Evolutionary conservation across 768 basidiomycete genomes (phyloP).

Genomic region (Candolleomyces eurysporus): DNA sequence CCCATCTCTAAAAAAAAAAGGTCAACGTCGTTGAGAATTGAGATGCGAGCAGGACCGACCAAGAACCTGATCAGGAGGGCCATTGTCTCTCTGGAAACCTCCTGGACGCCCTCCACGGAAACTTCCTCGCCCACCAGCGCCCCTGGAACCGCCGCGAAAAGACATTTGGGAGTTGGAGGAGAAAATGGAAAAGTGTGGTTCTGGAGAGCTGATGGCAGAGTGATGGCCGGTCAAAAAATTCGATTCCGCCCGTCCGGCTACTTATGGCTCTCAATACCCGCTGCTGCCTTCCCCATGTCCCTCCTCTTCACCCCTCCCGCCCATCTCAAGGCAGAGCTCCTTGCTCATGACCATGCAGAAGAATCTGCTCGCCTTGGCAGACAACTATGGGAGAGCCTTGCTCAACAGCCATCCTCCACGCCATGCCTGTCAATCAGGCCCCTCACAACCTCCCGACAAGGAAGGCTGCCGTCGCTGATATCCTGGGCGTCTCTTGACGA

Average conservation of each 20-base stretch:
- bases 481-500: conserved; percentile 35
- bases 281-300: conserved; percentile 17
- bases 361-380: conserved; percentile 10
- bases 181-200: background rate
- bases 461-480: conserved; percentile 16
- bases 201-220: background rate
- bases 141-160: background rate
- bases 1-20: conserved; percentile 71
- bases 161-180: background rate
- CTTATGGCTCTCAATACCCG: background rate
- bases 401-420: background rate
- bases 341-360: background rate
- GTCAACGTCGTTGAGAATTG: background rate
- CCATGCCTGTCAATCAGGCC: conserved; percentile 13
- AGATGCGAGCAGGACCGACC: conserved; percentile 39
- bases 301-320: conserved; percentile 25
- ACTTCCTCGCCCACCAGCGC: background rate
- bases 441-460: background rate
- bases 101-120: conserved; percentile 45
- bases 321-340: conserved; percentile 11
- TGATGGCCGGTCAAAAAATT: background rate
- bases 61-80: conserved; percentile 78
- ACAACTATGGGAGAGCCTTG: conserved; percentile 14
- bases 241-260: background rate
- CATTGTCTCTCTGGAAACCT: conserved; percentile 66